Percentiles rank a stretch among this genome's conserved stretches.
Conservation (phyloP, 148 eudicot species). For the Rhododendron ovatum region DNA sequence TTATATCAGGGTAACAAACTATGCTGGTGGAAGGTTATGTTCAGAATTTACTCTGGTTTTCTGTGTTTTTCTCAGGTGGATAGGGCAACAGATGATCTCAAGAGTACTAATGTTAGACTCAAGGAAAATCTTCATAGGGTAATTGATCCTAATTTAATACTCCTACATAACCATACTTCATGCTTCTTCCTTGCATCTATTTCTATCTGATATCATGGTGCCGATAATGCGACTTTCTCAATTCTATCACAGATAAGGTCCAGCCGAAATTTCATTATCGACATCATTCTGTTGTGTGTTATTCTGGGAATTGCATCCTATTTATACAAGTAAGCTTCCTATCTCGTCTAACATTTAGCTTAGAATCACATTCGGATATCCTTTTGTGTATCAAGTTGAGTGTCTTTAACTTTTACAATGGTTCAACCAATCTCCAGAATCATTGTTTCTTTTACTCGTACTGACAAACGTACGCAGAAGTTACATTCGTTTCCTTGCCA, state of each 20-base stretch:
- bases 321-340: conserved; percentile 76
- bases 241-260: conserved; percentile 59
- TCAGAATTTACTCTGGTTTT: background rate
- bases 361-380: background rate
- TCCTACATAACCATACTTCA: background rate
- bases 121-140: conserved; percentile 78
- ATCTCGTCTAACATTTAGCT: background rate
- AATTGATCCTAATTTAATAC: conserved; percentile 4
- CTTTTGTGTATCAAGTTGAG: background rate
- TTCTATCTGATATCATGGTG: background rate
- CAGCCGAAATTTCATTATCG: conserved; percentile 76
- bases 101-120: conserved; percentile 83
- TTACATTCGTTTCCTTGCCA: background rate
- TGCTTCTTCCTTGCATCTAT: background rate
- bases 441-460: background rate
- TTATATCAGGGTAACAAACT: background rate
- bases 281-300: conserved; percentile 72
- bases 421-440: background rate
- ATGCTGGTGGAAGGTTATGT: background rate
- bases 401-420: background rate
- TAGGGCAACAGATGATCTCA: conserved; percentile 69
- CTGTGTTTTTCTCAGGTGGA: conserved; percentile 47
- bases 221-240: background rate
- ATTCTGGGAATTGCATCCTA: conserved; percentile 92
- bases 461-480: background rate